Evolutionary conservation across 164 flowering plant species (phyloP).

Genomic region (Stephania cephalantha): DNA sequence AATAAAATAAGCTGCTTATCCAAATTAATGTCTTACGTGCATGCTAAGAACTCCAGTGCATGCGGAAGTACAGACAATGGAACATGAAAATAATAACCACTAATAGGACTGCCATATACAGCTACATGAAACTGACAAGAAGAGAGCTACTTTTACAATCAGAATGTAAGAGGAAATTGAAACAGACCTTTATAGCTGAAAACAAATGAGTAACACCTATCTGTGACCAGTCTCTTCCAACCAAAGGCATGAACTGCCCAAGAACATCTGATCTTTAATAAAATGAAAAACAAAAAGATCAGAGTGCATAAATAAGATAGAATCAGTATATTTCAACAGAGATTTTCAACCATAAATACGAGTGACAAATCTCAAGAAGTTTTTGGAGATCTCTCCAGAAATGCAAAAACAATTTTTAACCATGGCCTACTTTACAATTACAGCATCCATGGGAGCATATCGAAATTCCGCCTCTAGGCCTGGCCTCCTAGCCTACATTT

Average conservation of each 20-base stretch:
- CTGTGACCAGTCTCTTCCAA: conserved; percentile 96
- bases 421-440: too few species aligned
- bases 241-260: conserved; percentile 98
- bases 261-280: conserved; percentile 86
- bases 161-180: background rate
- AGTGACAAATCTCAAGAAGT: background rate
- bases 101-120: background rate
- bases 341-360: background rate
- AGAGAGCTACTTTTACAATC: background rate
- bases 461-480: too few species aligned
- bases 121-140: background rate
- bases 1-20: background rate
- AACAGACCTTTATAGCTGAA: conserved; percentile 87
- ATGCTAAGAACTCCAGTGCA: background rate
- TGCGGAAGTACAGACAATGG: background rate
- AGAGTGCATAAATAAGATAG: background rate
- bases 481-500: too few species aligned
- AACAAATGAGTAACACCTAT: conserved; percentile 90
- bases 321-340: background rate
- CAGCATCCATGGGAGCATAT: too few species aligned
- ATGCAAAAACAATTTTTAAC: too few species aligned
- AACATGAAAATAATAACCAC: background rate
- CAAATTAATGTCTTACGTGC: background rate
- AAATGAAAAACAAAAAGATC: conserved; percentile 12
- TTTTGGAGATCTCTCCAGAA: background rate